These are phyloP conservation scores for Colletotrichum echinochloae DNA, from an alignment of 2,329 filamentous ascomycete species.

Conservation along the genomic window DNA sequence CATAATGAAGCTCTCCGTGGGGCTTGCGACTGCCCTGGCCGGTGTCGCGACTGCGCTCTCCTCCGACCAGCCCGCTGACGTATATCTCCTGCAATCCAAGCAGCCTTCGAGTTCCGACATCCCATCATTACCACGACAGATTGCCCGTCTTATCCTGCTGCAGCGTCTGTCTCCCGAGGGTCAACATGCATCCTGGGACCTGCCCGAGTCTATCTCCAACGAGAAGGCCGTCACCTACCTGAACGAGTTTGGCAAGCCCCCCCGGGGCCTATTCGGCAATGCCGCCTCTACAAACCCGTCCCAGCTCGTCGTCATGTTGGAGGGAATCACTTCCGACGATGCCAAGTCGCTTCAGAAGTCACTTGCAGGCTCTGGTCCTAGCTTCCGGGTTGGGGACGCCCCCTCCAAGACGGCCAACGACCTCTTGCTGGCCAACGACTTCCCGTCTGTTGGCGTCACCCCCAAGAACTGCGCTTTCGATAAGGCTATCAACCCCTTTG, in stretches of 20 bases:
- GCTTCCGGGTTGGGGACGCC: constrained; percentile 63
- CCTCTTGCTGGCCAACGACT: constrained; percentile 56
- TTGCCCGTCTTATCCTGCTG: constrained; percentile 69
- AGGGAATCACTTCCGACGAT: constrained; percentile 64
- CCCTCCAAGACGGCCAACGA: constrained; percentile 58
- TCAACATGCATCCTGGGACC: constrained; percentile 61
- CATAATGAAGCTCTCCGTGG: constrained; percentile 59
- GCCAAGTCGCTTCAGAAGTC: constrained; percentile 57
- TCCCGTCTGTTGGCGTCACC: constrained; percentile 54
- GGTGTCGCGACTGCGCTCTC: constrained; percentile 52
- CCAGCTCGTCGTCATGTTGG: constrained; percentile 71
- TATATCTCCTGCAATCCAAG: constrained; percentile 63
- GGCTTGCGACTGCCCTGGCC: constrained; percentile 54
- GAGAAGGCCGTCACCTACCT: constrained; percentile 67
- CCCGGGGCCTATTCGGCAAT: constrained; percentile 64
- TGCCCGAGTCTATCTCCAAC: constrained; percentile 55
- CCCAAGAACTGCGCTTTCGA: constrained; percentile 53
- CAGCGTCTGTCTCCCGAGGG: constrained; percentile 64
- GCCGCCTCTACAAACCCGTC: constrained; percentile 50
- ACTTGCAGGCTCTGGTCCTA: constrained; percentile 54
- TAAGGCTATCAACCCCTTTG: constrained; percentile 56
- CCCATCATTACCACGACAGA: constrained; percentile 62
- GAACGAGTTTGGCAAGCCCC: constrained; percentile 68
- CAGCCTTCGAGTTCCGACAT: constrained; percentile 48
- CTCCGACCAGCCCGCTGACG: constrained; percentile 58